phyloP scores from a whole-genome alignment of 768 basidiomycete genomes.

The Cyathus striatus region DNA sequence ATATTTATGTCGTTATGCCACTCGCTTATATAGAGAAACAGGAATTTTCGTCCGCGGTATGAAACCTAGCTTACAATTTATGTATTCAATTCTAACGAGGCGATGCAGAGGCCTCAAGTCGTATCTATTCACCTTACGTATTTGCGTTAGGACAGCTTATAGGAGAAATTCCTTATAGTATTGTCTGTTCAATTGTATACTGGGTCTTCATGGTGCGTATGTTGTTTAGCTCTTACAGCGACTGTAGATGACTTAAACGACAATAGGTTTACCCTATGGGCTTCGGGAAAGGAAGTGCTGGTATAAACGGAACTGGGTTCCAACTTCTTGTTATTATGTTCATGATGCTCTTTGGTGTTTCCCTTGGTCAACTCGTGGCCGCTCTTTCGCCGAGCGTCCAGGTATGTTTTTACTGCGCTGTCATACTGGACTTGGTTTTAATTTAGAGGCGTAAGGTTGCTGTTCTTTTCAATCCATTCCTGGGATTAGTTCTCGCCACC shows the following conservation, averaged over 20 bases:
- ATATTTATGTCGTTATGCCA: background rate
- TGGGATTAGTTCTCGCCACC: slow-evolving; percentile 55
- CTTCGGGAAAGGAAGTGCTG: slow-evolving; percentile 58
- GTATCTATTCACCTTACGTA: slow-evolving; percentile 82
- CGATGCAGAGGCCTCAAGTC: slow-evolving; percentile 75
- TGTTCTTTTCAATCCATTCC: slow-evolving; percentile 76
- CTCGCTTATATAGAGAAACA: slow-evolving; percentile 5
- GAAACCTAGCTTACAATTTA: background rate
- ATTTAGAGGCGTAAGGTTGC: slow-evolving; percentile 43
- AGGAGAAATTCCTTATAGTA: slow-evolving; percentile 75
- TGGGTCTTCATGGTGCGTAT: slow-evolving; percentile 64
- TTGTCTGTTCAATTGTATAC: slow-evolving; percentile 68
- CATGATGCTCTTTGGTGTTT: slow-evolving; percentile 61
- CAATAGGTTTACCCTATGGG: slow-evolving; percentile 58
- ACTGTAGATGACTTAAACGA: no score
- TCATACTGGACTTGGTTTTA: slow-evolving; percentile 12
- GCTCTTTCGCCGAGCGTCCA: slow-evolving; percentile 74
- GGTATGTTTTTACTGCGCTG: slow-evolving; percentile 21
- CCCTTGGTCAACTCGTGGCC: slow-evolving; percentile 69
- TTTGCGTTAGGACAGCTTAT: slow-evolving; percentile 81
- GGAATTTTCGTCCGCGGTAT: slow-evolving; percentile 32
- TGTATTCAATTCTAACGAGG: background rate
- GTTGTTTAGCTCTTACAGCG: no score
- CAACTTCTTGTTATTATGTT: slow-evolving; percentile 66
- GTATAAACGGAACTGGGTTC: slow-evolving; percentile 63